Base-by-base conservation (phyloP, 805 yeast genomes). In the Saccharomycopsis oosterbeekiorum region DNA sequence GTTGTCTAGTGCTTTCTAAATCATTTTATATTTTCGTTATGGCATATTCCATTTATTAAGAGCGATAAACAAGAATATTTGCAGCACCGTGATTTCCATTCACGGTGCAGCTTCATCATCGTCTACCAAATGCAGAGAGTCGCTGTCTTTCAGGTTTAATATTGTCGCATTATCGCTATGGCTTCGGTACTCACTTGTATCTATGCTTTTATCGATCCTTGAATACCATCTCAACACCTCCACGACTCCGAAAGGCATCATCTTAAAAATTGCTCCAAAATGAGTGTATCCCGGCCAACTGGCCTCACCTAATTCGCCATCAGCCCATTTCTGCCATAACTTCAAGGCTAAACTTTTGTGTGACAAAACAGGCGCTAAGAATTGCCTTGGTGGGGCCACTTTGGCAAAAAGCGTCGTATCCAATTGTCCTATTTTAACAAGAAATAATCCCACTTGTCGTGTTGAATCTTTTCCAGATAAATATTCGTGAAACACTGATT, bases 361-460 rank as follows among this genome's bases (percentile, higher is more conserved):
- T 57, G 71, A 68, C 0, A 78, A 75, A 9, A 78, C 54, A 0
- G 82, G 82, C 0, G 81, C 81, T 54, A 78, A 66, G 59, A 76
- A 77, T 26, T 64, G 67, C 58, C 69, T 69, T 2, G 74, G 68
- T 1, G 77, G 74, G 8, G 64, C 65, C 1, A 78, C 75, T 56
- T 77, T 79, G 6, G 65, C 64, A 63, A 78, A 78, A 77, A 78
- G 73, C 1, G 64, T 67, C 1, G 78, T 74, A 56, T 70, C 70
- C 41, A 78, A 65, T 63, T 78, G 82, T 1, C 82, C 82, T 0
- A 80, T 76, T 3, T 73, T 65, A 3, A 78, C 79, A 37, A 78
- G 67, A 4, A 78, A 68, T 42, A 71, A 64, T 2, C 62, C 63
- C 1, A 15, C n/a, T 57, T 59, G n/a, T 12, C 39, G 21, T 57